Evolutionary conservation across 306 rosid genomes (phyloP), one percentile per base, ranked within the genome.

Genomic region (Vicia sativa): DNA sequence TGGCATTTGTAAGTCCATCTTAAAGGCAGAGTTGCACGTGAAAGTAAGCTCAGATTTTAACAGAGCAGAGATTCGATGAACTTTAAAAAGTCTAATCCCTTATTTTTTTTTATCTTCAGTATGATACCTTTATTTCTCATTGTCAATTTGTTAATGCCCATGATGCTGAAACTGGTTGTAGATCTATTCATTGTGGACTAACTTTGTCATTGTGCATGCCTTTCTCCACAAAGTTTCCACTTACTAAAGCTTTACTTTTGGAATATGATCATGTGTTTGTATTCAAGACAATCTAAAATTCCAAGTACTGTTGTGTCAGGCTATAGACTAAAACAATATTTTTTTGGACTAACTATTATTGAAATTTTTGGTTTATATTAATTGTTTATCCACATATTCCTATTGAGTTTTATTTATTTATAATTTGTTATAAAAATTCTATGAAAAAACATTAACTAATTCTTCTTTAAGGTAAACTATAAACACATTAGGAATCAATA

Each of bases 21-120:
- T 39, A 65, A 23, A 46, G 68, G 43, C 31, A 49, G 11, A 11
- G n/a, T n/a, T n/a, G n/a, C n/a, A n/a, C n/a, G n/a, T n/a, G 35
- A 80, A 75, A 80, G 73, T 43, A 49, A 66, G 74, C 58, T 69
- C 83, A 55, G 41, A 66, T 80, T 72, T 67, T 16, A 39, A 45
- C 44, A 53, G 16, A 14, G 38, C 62, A 73, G 41, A 71, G 45
- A 55, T 72, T 62, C 50, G 28, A 35, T 57, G 11, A 67, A 13
- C 81, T 77, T 77, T 76, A 74, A 16, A 74, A 16, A 13, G 78
- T 77, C 72, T 76, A 71, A 16, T 21, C 45, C 13, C 55, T 71
- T 76, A 39, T 74, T 71, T 14, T 6, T 9, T 38, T 45, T 64
- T 68, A 63, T 13, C 26, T n/a, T n/a, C n/a, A 21, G 21, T 39